phyloP scores from a whole-genome alignment of 345 rosid genomes.

The Linum trigynum region DNA sequence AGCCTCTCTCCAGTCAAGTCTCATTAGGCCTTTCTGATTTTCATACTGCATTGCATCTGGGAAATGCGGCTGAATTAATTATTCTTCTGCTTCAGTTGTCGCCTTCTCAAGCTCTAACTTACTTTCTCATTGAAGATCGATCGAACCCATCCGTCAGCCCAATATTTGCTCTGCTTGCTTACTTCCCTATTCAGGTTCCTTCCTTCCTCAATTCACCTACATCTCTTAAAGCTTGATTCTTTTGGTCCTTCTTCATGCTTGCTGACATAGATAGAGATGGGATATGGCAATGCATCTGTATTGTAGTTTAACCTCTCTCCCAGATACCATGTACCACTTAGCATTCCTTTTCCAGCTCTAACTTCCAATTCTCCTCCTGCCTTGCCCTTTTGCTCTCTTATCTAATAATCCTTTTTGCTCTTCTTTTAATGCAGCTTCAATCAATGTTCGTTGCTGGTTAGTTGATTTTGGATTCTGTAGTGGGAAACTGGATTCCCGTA shows the following conservation, averaged over 20 bases:
- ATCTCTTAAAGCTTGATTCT: not conserved
- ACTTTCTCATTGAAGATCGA: not conserved
- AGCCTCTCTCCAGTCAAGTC: not conserved
- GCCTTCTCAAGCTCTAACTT: not conserved
- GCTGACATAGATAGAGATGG: not conserved
- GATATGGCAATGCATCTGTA: too few relatives aligned
- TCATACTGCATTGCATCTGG: not conserved
- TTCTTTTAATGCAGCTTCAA: conserved; percentile 34
- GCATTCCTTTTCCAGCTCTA: not conserved
- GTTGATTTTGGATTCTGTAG: conserved; percentile 13
- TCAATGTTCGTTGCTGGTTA: conserved; percentile 22
- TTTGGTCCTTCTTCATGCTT: not conserved
- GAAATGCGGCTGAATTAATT: not conserved
- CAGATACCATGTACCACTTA: not conserved
- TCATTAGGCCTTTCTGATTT: not conserved
- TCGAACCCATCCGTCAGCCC: too few relatives aligned
- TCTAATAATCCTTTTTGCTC: conserved; percentile 10
- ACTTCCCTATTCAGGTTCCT: too few relatives aligned
- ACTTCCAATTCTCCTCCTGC: not conserved
- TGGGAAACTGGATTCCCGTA: conserved; percentile 37
- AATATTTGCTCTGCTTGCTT: too few relatives aligned
- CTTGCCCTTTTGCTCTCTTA: not conserved
- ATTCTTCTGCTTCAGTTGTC: not conserved
- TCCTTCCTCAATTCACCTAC: not conserved
- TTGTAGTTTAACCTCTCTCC: too few relatives aligned